Base-by-base conservation (phyloP, 352 stramenopile species). In the Globisporangium viniferum region DNA sequence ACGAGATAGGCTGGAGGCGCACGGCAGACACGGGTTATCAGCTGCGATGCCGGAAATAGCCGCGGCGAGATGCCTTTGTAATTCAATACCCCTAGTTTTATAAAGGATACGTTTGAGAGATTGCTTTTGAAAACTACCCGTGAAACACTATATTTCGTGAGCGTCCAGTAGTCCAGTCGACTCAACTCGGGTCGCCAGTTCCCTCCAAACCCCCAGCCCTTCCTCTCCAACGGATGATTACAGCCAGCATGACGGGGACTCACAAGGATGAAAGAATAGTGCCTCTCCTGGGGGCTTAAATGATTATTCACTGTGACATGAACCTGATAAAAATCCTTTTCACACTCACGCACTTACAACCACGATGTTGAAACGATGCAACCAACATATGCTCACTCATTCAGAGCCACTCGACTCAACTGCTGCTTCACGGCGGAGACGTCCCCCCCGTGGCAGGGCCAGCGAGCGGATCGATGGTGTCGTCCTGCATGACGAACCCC, bases 401-500 rank as follows among this genome's bases (percentile, higher is more conserved):
- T 5, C 39, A 46, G 12, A 46, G 39, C 12, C 39, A 46, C 39
- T 46, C 12, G 14, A 46, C 39, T 18, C 39, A 14, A 46, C 12
- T 20, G 44, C 15, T 22, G 20, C 59, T 55, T 64, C 59, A 64
- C 33, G 41, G 39, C 24, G 41, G 56, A 22, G 56, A 62, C 24
- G 24, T 56, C 15, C 8, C 46, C 15, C 8, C 46, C 0, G 44
- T 55, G 9, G 27, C 56, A 60, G 49, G n/a, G 14, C 14, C 18
- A 39, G 55, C 56, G 31, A 69, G 33, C 55, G 64, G 44, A 18
- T 69, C 64, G 12, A n/a, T 2, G 22, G 55, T 41, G 29, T 70
- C 67, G 5, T 78, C 71, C 14, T 70, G 66, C 12, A 54, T 65
- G 0, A 66, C 60, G 9, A 67, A 78, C 2, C 80, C 84, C 41